A percentile compares a stretch with the other conserved stretches of the same genome.
Conservation (phyloP, 2,329 filamentous ascomycete genomes). For the Aspergillus pseudoviridinutans region DNA sequence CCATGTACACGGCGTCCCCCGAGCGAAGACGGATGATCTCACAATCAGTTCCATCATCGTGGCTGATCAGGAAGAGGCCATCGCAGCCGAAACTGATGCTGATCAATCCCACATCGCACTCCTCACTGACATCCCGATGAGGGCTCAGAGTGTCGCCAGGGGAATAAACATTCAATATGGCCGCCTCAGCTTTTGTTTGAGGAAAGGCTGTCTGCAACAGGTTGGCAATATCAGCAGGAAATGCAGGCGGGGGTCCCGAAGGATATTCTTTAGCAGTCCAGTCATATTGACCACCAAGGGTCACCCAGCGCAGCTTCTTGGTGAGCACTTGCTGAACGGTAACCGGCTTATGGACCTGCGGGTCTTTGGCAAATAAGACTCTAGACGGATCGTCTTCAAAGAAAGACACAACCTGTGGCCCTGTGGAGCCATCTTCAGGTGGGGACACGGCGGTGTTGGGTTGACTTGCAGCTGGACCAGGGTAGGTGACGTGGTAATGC, state of each 20-base stretch:
- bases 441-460: constrained; percentile 37
- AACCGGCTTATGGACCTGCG: constrained; percentile 69
- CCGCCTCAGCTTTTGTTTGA: constrained; percentile 74
- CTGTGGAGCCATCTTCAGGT: constrained; percentile 30
- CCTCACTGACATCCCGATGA: constrained; percentile 90
- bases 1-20: constrained; percentile 91
- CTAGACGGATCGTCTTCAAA: constrained; percentile 50
- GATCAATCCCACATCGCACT: constrained; percentile 71
- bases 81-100: constrained; percentile 90
- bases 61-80: constrained; percentile 78
- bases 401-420: constrained; percentile 37
- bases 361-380: constrained; percentile 59
- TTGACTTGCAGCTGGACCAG: constrained; percentile 20
- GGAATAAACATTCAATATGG: constrained; percentile 90
- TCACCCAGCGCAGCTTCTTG: constrained; percentile 86
- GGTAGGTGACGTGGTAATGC: constrained; percentile 70
- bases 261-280: constrained; percentile 89
- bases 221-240: constrained; percentile 67
- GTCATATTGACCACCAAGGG: constrained; percentile 91
- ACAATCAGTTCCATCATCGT: constrained; percentile 48
- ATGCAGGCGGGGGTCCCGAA: constrained; percentile 59
- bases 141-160: constrained; percentile 88
- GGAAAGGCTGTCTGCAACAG: constrained; percentile 71
- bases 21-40: constrained; percentile 64
- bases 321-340: constrained; percentile 66